Conservation (phyloP, 345 rosid species). For the Arabidopsis suecica region DNA sequence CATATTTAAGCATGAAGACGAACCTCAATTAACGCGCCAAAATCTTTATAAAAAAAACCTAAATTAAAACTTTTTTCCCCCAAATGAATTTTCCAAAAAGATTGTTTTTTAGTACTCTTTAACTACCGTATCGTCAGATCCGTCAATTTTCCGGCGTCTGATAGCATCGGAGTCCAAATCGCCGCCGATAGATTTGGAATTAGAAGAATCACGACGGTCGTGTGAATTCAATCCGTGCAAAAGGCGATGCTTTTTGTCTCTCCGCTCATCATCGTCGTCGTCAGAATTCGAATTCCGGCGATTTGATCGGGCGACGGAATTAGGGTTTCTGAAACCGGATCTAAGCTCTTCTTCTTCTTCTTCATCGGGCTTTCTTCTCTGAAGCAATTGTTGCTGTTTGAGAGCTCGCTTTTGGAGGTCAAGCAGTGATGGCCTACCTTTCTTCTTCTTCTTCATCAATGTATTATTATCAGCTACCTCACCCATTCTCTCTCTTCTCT, state of each 20-base stretch:
- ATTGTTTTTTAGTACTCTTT: neutral
- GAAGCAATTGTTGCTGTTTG: constrained; percentile 62
- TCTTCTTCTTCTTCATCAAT: constrained; percentile 86
- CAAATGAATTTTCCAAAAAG: neutral
- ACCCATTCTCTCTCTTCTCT: constrained; percentile 41
- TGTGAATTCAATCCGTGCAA: constrained; percentile 64
- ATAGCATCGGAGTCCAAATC: constrained; percentile 46
- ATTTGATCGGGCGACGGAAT: constrained; percentile 53
- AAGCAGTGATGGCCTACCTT: constrained; percentile 89
- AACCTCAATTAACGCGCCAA: constrained; percentile 57
- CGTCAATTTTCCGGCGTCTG: constrained; percentile 43
- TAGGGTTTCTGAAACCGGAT: constrained; percentile 63
- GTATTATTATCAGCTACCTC: constrained; percentile 51
- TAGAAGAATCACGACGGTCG: constrained; percentile 33
- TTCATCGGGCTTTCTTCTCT: constrained; percentile 39
- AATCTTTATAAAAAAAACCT: constrained; percentile 35
- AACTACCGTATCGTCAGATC: constrained; percentile 69
- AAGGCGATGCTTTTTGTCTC: constrained; percentile 69
- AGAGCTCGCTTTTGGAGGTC: constrained; percentile 89
- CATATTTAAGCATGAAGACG: constrained; percentile 38
- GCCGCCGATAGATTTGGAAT: constrained; percentile 39
- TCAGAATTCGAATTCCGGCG: constrained; percentile 50
- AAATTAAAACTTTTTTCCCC: neutral
- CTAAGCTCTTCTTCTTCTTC: constrained; percentile 43
- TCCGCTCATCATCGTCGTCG: constrained; percentile 73